A percentile compares a stretch with the other conserved stretches of the same genome.
Conservation (phyloP, 2,329 filamentous ascomycete genomes). For the Penicillium sp. region DNA sequence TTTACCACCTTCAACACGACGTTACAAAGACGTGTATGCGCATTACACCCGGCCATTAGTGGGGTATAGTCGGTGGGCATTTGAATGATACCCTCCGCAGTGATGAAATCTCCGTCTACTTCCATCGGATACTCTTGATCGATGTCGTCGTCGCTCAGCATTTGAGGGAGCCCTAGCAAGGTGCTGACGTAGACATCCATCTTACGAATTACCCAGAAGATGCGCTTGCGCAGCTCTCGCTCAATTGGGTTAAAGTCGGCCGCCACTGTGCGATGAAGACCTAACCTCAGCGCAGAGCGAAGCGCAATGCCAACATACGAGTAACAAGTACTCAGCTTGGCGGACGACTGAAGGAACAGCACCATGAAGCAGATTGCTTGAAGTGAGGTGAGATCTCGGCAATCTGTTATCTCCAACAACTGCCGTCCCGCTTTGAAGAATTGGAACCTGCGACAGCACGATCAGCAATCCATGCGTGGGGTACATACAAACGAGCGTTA, state of each 20-base stretch:
- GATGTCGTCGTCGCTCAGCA: slow-evolving; percentile 54
- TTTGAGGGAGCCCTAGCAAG: slow-evolving; percentile 51
- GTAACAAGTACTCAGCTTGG: slow-evolving; percentile 77
- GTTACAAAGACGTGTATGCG: slow-evolving; percentile 59
- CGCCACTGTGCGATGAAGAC: slow-evolving; percentile 72
- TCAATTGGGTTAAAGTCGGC: slow-evolving; percentile 71
- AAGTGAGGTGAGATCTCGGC: slow-evolving; percentile 71
- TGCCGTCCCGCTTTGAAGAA: slow-evolving; percentile 71
- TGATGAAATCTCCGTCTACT: slow-evolving; percentile 52
- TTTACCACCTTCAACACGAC: slow-evolving; percentile 64
- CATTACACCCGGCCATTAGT: slow-evolving; percentile 62
- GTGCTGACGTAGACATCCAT: slow-evolving; percentile 56
- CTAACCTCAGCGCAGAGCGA: slow-evolving; percentile 73
- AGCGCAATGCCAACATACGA: slow-evolving; percentile 77
- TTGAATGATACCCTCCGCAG: slow-evolving; percentile 48
- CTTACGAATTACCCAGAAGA: slow-evolving; percentile 54
- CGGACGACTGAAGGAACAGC: slow-evolving; percentile 76
- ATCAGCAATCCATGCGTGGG: background rate
- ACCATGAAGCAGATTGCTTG: slow-evolving; percentile 80
- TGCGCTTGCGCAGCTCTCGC: slow-evolving; percentile 71
- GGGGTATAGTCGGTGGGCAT: slow-evolving; percentile 59
- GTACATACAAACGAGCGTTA: background rate
- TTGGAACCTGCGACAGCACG: slow-evolving; percentile 60
- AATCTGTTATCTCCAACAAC: slow-evolving; percentile 63
- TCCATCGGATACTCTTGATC: slow-evolving; percentile 52